Conservation (phyloP, 2,329 filamentous ascomycete species). For the Lecanicillium sp. region DNA sequence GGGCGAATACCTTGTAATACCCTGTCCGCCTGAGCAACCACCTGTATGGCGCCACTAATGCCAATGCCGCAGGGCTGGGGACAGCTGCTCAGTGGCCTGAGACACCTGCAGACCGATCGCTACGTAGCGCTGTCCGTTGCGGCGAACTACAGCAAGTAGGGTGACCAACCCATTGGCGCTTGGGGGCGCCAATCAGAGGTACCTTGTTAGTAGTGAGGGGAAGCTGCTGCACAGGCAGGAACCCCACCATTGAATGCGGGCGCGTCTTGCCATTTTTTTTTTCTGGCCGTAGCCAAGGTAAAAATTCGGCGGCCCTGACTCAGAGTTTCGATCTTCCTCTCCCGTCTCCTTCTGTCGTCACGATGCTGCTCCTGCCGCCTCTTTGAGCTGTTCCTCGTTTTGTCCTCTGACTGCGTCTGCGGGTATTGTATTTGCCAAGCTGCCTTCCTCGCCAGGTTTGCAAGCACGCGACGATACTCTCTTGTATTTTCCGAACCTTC, state of each 20-base stretch:
- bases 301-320: background rate
- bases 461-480: too few species aligned
- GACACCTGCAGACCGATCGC: background rate
- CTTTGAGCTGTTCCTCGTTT: background rate
- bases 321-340: background rate
- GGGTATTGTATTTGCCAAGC: background rate
- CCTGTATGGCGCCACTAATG: too few species aligned
- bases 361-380: slow-evolving; percentile 4
- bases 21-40: too few species aligned
- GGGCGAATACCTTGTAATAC: too few species aligned
- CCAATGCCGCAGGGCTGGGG: background rate
- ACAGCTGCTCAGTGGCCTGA: slow-evolving; percentile 1
- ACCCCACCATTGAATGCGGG: background rate
- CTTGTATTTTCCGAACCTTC: too few species aligned
- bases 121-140: too few species aligned
- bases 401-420: too few species aligned
- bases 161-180: too few species aligned
- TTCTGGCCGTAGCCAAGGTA: background rate
- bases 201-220: too few species aligned
- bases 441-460: slow-evolving; percentile 3
- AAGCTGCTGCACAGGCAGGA: background rate
- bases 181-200: too few species aligned
- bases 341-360: slow-evolving; percentile 5
- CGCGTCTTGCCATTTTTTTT: background rate
- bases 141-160: too few species aligned